Base-by-base conservation (phyloP, 2,329 filamentous ascomycete genomes). In the Chaetomium sp. region DNA sequence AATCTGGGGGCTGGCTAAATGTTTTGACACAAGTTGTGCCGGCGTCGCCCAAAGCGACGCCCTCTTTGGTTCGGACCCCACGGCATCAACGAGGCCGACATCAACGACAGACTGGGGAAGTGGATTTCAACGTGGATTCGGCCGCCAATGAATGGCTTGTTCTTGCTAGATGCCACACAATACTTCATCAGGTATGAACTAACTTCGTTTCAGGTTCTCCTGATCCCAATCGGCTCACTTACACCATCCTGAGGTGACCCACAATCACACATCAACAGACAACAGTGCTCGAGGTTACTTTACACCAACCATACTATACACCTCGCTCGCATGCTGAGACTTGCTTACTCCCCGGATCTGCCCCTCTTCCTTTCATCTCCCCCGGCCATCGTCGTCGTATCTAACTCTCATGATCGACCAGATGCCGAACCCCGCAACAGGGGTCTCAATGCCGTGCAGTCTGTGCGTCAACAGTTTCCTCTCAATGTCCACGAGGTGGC, bases 81-180 rank as follows among this genome's bases (percentile, higher is more conserved):
- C 60, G 55, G 66, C 65, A 65, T 69, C 66, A 67, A 67, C 57
- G 45, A 64, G 68, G 70, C 68, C 65, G 66, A 69, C 66, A 38
- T 4, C 23, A 23, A 25, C 35, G 62, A 60, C 60, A 31, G 57
- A 19, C 54, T 60, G 60, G 63, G 62, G 42, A 61, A 62, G 65
- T 55, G 59, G 49, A 25, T 58, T 23, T 60, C 47, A 55, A 50
- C 38, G 4, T 54, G 62, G 54, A 31, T 55, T 57, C 21, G 42
- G 27, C 23, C 16, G 19, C 33, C n/a, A n/a, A n/a, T 29, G 27
- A 6, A 31, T 49, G 29, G 51, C 10, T 29, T 31, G 3, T 42
- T 21, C 31, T 16, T 57, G 54, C 27, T 10, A 53, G 5, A 10
- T n/a, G 12, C 21, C 29, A 53, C 50, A 25, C 10, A 42, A n/a